Conservation (phyloP, 768 basidiomycete species). For the Tricholoma hemisulphureum region DNA sequence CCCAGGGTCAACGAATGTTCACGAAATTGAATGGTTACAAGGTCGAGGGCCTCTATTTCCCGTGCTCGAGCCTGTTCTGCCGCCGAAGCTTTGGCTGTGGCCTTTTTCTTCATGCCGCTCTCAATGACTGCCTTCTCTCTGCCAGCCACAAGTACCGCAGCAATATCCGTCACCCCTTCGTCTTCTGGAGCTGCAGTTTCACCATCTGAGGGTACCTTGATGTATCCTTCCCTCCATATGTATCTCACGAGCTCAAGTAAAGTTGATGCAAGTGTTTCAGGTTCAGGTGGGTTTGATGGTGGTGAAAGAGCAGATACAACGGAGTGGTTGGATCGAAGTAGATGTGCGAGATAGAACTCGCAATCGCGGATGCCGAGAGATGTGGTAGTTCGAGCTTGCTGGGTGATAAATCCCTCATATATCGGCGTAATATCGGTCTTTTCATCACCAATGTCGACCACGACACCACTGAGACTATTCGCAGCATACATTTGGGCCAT, state of each 20-base stretch:
- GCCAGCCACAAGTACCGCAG: constrained; percentile 87
- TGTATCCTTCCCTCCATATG: constrained; percentile 60
- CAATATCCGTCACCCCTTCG: constrained; percentile 87
- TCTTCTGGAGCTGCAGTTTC: constrained; percentile 69
- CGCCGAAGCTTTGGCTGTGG: constrained; percentile 67
- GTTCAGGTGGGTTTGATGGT: constrained; percentile 44
- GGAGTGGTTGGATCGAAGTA: constrained; percentile 67
- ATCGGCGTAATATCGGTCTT: constrained; percentile 77
- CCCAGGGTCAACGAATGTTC: constrained; percentile 72
- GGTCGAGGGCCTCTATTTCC: constrained; percentile 82
- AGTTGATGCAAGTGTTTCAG: constrained; percentile 45
- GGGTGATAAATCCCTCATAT: constrained; percentile 66
- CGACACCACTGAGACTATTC: constrained; percentile 67
- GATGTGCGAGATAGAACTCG: constrained; percentile 69
- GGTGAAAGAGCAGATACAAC: constrained; percentile 60
- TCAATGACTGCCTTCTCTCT: constrained; percentile 89
- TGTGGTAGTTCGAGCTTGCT: constrained; percentile 53
- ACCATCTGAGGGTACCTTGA: constrained; percentile 74
- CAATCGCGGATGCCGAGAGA: constrained; percentile 70
- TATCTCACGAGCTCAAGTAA: constrained; percentile 66
- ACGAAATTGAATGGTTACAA: constrained; percentile 75
- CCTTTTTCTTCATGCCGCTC: constrained; percentile 76
- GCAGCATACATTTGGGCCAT: constrained; percentile 82
- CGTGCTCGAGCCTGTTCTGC: constrained; percentile 78
- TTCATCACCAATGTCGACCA: constrained; percentile 79